A percentile compares a stretch with the other conserved stretches of the same genome.
Conservation (phyloP, 1,139 yeast genomes). For the Candida neerlandica region DNA sequence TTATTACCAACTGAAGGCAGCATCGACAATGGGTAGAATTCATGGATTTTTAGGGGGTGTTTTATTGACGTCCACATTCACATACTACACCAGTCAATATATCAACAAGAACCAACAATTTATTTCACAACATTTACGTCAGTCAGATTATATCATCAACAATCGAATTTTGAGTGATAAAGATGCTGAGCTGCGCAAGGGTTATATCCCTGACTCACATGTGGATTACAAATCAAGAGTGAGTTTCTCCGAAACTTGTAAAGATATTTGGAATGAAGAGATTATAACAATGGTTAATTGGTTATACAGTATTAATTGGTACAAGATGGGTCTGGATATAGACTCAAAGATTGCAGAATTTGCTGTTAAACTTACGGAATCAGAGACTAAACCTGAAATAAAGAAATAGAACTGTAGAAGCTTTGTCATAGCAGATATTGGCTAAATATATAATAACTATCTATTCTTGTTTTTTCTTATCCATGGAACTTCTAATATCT, state of each 20-base stretch:
- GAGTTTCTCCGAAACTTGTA: conserved; percentile 58
- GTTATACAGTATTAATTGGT: conserved; percentile 59
- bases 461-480: conserved; percentile 15
- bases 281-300: conserved; percentile 67
- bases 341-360: conserved; percentile 37
- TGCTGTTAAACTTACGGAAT: conserved; percentile 32
- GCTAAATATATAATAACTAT: neutral
- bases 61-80: conserved; percentile 62
- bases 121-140: conserved; percentile 50
- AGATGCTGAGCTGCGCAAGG: conserved; percentile 23
- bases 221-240: conserved; percentile 28
- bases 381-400: conserved; percentile 19
- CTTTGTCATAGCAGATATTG: neutral
- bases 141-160: conserved; percentile 52
- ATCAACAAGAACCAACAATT: conserved; percentile 51
- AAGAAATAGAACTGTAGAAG: neutral
- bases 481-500: conserved; percentile 45
- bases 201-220: conserved; percentile 6
- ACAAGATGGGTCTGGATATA: conserved; percentile 40
- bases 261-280: conserved; percentile 84
- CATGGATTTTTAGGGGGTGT: conserved; percentile 75
- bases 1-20: neutral
- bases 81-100: conserved; percentile 65
- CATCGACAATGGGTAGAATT: conserved; percentile 53
- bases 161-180: conserved; percentile 47